A percentile compares a stretch with the other conserved stretches of the same genome.
Conservation (phyloP, 805 yeast species). For the Spencermartinsiella europaea region DNA sequence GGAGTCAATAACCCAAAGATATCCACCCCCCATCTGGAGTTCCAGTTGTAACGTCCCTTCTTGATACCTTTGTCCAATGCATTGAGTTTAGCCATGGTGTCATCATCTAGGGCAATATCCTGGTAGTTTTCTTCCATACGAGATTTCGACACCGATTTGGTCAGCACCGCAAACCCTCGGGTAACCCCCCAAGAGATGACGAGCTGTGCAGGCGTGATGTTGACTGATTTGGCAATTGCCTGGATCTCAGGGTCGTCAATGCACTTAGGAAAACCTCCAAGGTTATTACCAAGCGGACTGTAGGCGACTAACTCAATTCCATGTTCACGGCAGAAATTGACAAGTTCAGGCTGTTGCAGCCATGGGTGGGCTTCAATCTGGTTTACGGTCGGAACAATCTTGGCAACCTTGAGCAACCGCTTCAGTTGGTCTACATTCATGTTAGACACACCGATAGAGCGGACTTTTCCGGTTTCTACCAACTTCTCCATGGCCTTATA, state of each 20-base stretch:
- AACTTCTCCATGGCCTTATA: conserved; percentile 62
- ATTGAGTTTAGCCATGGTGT: conserved; percentile 32
- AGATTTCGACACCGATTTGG: conserved; percentile 65
- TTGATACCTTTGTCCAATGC: conserved; percentile 17
- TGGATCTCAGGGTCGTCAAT: conserved; percentile 51
- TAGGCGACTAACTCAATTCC: conserved; percentile 64
- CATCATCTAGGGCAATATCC: conserved; percentile 35
- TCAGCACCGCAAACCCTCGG: conserved; percentile 65
- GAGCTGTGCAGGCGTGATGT: conserved; percentile 57
- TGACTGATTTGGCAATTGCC: conserved; percentile 48
- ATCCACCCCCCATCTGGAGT: conserved; percentile 28
- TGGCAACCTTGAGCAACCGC: conserved; percentile 14
- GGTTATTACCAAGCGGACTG: conserved; percentile 66
- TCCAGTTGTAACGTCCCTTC: conserved; percentile 26
- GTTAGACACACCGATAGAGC: conserved; percentile 75
- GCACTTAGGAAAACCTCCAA: conserved; percentile 30
- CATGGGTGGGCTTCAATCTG: conserved; percentile 77
- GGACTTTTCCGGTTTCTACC: conserved; percentile 39
- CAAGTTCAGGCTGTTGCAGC: conserved; percentile 52
- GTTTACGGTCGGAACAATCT: conserved; percentile 59
- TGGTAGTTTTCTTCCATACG: conserved; percentile 30
- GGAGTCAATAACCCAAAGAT: conserved; percentile 19
- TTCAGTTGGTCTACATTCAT: conserved; percentile 26
- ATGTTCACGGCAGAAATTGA: conserved; percentile 46
- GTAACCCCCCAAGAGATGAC: conserved; percentile 77